Evolutionary conservation across 306 rosid genomes (phyloP).

Genomic region (Medicago lupulina): DNA sequence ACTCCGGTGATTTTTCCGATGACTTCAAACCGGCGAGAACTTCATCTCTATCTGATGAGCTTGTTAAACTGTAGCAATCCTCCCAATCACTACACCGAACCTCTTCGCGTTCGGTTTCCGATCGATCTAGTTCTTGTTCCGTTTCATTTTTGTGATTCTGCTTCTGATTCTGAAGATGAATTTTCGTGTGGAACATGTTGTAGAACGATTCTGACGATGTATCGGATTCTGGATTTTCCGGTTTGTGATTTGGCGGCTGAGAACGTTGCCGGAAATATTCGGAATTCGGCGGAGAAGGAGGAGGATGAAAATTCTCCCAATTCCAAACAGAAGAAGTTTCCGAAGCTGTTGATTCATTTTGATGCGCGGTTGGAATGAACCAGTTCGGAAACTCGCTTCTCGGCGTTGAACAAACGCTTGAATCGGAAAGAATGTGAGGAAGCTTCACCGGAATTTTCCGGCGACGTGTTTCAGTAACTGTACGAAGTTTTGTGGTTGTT

Average conservation of each 20-base stretch:
- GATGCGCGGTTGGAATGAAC: slow-evolving; percentile 67
- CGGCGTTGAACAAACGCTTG: slow-evolving; percentile 68
- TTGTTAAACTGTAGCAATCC: slow-evolving; percentile 73
- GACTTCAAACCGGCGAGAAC: slow-evolving; percentile 48
- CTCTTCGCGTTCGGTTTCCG: slow-evolving; percentile 80
- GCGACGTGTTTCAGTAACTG: slow-evolving; percentile 49
- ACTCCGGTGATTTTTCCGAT: slow-evolving; percentile 46
- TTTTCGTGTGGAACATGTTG: slow-evolving; percentile 30
- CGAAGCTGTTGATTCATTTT: slow-evolving; percentile 73
- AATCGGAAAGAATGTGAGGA: slow-evolving; percentile 91
- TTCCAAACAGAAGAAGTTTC: slow-evolving; percentile 89
- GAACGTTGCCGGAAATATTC: slow-evolving; percentile 64
- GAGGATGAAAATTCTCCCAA: slow-evolving; percentile 91
- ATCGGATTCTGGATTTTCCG: neutral
- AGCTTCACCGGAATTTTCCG: slow-evolving; percentile 68
- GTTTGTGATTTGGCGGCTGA: slow-evolving; percentile 3
- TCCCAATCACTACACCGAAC: slow-evolving; percentile 97
- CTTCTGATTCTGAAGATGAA: neutral
- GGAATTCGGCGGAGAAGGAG: slow-evolving; percentile 91
- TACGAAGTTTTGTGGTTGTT: slow-evolving; percentile 67
- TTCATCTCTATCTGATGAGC: slow-evolving; percentile 66
- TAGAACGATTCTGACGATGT: slow-evolving; percentile 18
- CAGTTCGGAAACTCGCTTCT: slow-evolving; percentile 58
- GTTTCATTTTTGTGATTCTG: neutral
- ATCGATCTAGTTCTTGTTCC: slow-evolving; percentile 32